Base-by-base conservation (phyloP, 2,329 filamentous ascomycete species). In the Cadophora sp. region DNA sequence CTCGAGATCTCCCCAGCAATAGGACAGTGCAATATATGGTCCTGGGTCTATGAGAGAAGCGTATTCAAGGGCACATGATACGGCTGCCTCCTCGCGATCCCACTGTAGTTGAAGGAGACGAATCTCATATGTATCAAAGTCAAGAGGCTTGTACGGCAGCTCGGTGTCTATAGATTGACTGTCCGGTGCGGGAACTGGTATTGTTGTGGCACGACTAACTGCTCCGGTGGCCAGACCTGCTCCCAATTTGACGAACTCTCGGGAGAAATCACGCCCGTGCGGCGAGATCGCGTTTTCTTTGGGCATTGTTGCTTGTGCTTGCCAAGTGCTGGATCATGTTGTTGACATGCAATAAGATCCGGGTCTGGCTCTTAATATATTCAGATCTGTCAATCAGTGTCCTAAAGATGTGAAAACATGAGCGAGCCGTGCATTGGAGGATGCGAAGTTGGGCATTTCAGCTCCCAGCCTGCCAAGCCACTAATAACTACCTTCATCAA, bases 1-100 rank as follows among this genome's bases (percentile, higher is more conserved):
- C 14, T 40, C 27, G 7, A 43, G 22, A 51, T 69, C 43, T 12
- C 69, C 69, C 69, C 67, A 71, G 46, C 66, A 67, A 29, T 71
- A 71, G 1, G 69, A 71, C 1, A 71, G 63, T 19, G 67, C 69
- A 24, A 63, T 55, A 27, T 65, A 68, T 34, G 56, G 14, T 12
- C 50, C 24, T 19, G 62, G 55, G 1, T 65, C 51, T 9, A 67
- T 63, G 22, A 67, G 37, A 24, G 65, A 67, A 14, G 31, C 60
- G 29, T 67, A 16, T 22, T 63, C 60, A 27, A 67, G 27, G 5
- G 56, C 24, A 37, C 43, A 60, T 4, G 19, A n/a, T 24, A 65
- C 31, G 26, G 24, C 55, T 48, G 0, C 40, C 3, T 48, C 24
- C 4, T n/a, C 40, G n/a, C 24, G 8, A 6, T 9, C 59, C 40